Evolutionary conservation across 108 stramenopile genomes (phyloP), one percentile per base, ranked within the genome.

Genomic region (Pseudonitzschia delicatissima): DNA sequence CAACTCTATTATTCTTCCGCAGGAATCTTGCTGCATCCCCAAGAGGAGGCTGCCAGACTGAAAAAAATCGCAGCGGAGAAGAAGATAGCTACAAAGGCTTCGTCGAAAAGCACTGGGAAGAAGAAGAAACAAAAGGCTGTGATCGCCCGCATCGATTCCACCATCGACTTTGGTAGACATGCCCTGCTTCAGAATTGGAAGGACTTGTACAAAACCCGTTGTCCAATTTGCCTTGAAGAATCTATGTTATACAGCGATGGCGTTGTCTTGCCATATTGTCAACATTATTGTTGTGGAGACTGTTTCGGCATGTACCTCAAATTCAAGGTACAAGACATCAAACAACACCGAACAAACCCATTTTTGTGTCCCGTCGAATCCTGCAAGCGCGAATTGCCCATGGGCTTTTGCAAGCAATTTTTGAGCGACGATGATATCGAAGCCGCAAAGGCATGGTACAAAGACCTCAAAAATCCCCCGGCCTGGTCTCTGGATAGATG

Each of bases 171-270:
- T 71, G 70, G 60, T 12, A 34, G 60, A 44, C 52, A 52, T n/a
- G 62, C 70, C 26, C 62, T 71, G 62, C 25, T 76, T 21, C 39
- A 58, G 9, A n/a, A 55, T n/a, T 72, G 70, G 66, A 67, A 77
- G 57, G 44, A 77, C 20, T 64, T 71, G 36, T 66, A 68, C 23
- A 40, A 1, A 29, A 58, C 64, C 13, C 27, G 13, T 0, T 81
- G 80, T 73, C 80, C 80, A 44, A 77, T 81, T 67, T 81, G 80
- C 68, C 72, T 79, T 27, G 78, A 77, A 25, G 40, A 34, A 32
- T 49, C 50, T 11, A 40, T 48, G 8, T 32, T 44, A 27, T 55
- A 68, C 47, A 69, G 61, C 45, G 45, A 47, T n/a, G 71, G 61
- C 12, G 26, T 71, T 5, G 44, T 66, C 18, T 37, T 73, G 11